A percentile compares a stretch with the other conserved stretches of the same genome.
phyloP scores from a whole-genome alignment of 768 basidiomycete genomes.

The Lactarius psammicola region DNA sequence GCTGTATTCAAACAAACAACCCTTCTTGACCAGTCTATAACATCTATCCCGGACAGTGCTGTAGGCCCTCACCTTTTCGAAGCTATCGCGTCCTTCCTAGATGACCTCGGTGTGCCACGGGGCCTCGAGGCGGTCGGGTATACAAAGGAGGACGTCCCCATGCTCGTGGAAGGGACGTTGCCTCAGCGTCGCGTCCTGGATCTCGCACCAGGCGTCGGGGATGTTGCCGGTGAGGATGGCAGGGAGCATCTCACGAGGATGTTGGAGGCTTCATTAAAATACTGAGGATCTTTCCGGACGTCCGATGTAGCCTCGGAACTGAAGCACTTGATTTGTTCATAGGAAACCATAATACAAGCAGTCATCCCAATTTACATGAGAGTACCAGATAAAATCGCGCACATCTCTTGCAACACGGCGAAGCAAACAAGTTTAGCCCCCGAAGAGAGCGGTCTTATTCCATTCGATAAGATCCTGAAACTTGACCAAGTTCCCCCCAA shows the following conservation, averaged over 20 bases:
- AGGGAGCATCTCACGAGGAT: slow-evolving; percentile 78
- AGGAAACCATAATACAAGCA: background rate
- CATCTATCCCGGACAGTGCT: slow-evolving; percentile 72
- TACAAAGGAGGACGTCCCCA: slow-evolving; percentile 58
- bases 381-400: slow-evolving; percentile 54
- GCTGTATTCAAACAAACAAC: slow-evolving; percentile 75
- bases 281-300: slow-evolving; percentile 42
- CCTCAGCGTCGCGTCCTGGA: slow-evolving; percentile 92
- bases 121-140: slow-evolving; percentile 85
- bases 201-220: slow-evolving; percentile 86
- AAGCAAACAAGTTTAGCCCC: slow-evolving; percentile 43
- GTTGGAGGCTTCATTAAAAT: slow-evolving; percentile 75
- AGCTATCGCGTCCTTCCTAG: slow-evolving; percentile 85
- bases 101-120: slow-evolving; percentile 79
- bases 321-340: background rate
- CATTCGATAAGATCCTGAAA: slow-evolving; percentile 52
- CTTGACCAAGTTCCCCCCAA: slow-evolving; percentile 61
- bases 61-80: slow-evolving; percentile 79
- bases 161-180: slow-evolving; percentile 86
- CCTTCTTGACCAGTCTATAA: slow-evolving; percentile 65
- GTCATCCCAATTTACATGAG: slow-evolving; percentile 37
- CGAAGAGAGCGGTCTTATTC: slow-evolving; percentile 18
- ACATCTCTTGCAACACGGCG: slow-evolving; percentile 63
- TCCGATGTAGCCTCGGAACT: background rate
- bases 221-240: slow-evolving; percentile 80